A percentile compares a stretch with the other conserved stretches of the same genome.
Conservation (phyloP, 2,329 filamentous ascomycete genomes). For the Epicoccum nigrum region DNA sequence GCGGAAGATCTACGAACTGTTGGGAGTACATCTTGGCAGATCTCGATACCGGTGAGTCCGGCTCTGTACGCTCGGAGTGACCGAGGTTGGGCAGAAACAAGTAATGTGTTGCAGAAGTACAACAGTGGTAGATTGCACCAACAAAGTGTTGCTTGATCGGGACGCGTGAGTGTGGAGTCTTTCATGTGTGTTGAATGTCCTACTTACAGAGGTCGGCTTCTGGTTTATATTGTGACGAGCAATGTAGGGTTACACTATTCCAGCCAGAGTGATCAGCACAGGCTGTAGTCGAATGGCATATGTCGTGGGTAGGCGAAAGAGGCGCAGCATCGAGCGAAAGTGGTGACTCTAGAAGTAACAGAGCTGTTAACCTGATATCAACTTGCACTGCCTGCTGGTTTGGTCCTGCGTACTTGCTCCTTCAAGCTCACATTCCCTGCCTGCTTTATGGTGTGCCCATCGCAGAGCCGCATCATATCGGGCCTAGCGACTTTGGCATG, state of each 20-base stretch:
- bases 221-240: slow-evolving; percentile 9
- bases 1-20: slow-evolving; percentile 41
- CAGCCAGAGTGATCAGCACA: slow-evolving; percentile 9
- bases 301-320: slow-evolving; percentile 24
- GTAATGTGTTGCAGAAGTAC: not conserved
- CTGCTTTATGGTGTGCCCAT: slow-evolving; percentile 38
- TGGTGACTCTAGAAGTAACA: slow-evolving; percentile 32
- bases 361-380: slow-evolving; percentile 21
- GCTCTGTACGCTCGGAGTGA: slow-evolving; percentile 5
- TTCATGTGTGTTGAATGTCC: not conserved
- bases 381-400: slow-evolving; percentile 39
- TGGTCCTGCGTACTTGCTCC: slow-evolving; percentile 28
- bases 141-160: not conserved
- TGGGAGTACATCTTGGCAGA: slow-evolving; percentile 22
- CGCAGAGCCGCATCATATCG: slow-evolving; percentile 45
- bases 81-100: not conserved
- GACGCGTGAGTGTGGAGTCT: not conserved
- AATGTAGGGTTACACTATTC: not conserved
- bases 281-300: slow-evolving; percentile 12
- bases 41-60: not conserved
- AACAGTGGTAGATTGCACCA: not conserved
- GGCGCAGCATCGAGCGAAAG: slow-evolving; percentile 34
- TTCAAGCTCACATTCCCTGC: slow-evolving; percentile 27
- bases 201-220: not conserved
- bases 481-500: slow-evolving; percentile 20